Percentiles rank a stretch among this genome's conserved stretches.
Conservation (phyloP, 148 eudicot genomes). For the Spergularia marina region DNA sequence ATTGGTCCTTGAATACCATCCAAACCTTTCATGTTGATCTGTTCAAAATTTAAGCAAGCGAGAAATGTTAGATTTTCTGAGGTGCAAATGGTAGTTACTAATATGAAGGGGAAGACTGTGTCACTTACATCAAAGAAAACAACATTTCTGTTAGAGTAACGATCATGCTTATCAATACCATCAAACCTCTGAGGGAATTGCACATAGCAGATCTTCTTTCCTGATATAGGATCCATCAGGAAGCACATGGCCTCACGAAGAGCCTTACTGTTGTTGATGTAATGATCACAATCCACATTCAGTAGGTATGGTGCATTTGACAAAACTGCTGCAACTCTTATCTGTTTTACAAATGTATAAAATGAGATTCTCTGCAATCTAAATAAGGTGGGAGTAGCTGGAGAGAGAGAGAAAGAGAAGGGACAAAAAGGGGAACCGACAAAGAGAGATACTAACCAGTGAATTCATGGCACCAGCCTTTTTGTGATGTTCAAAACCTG, state of each 20-base stretch:
- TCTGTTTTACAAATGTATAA: slow-evolving; percentile 32
- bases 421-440: background rate
- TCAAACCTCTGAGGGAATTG: slow-evolving; percentile 96
- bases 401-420: background rate
- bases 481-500: slow-evolving; percentile 90
- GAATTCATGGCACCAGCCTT: slow-evolving; percentile 99
- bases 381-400: background rate
- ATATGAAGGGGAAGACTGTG: background rate
- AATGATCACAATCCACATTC: slow-evolving; percentile 96
- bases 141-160: slow-evolving; percentile 84
- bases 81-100: background rate
- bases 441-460: slow-evolving; percentile 43
- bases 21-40: slow-evolving; percentile 92
- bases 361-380: background rate
- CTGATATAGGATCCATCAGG: slow-evolving; percentile 93
- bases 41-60: slow-evolving; percentile 14
- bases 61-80: background rate
- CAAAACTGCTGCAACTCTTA: slow-evolving; percentile 83
- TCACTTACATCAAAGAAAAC: slow-evolving; percentile 91
- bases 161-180: slow-evolving; percentile 95
- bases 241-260: slow-evolving; percentile 98
- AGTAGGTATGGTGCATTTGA: slow-evolving; percentile 92
- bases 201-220: slow-evolving; percentile 93
- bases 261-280: slow-evolving; percentile 90
- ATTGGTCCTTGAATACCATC: slow-evolving; percentile 97